Evolutionary conservation across 805 yeast species (phyloP).

Genomic region (Candida odintsovae): DNA sequence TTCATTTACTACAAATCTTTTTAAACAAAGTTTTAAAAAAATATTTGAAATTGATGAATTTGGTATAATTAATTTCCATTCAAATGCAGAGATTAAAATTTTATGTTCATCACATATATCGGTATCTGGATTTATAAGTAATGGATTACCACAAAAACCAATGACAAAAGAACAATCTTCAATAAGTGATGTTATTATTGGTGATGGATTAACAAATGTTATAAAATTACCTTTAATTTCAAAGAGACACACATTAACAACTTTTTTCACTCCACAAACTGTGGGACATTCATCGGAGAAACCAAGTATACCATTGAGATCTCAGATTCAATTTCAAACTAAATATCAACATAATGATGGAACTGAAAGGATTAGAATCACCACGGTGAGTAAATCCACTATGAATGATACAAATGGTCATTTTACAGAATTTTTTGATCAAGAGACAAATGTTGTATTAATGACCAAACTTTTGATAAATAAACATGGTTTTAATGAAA

Average conservation of each 20-base stretch:
- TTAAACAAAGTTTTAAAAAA: slow-evolving; percentile 80
- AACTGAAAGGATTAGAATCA: slow-evolving; percentile 73
- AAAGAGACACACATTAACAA: slow-evolving; percentile 81
- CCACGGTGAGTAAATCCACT: slow-evolving; percentile 61
- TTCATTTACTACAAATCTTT: slow-evolving; percentile 89
- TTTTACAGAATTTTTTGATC: slow-evolving; percentile 69
- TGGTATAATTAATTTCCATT: slow-evolving; percentile 76
- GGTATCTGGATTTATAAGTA: slow-evolving; percentile 87
- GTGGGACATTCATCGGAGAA: slow-evolving; percentile 27
- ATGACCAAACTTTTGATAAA: slow-evolving; percentile 57
- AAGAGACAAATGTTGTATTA: slow-evolving; percentile 91
- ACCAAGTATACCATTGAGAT: slow-evolving; percentile 25
- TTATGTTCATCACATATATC: slow-evolving; percentile 77
- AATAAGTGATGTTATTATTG: slow-evolving; percentile 87
- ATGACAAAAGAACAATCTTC: slow-evolving; percentile 63
- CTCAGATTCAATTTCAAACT: slow-evolving; percentile 75
- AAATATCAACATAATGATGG: slow-evolving; percentile 89
- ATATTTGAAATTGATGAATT: slow-evolving; percentile 70
- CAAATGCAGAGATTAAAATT: slow-evolving; percentile 79
- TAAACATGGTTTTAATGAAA: slow-evolving; percentile 60
- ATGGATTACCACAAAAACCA: slow-evolving; percentile 28
- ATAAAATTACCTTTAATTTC: slow-evolving; percentile 77
- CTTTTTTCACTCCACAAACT: slow-evolving; percentile 71
- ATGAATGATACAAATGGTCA: slow-evolving; percentile 38
- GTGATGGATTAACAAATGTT: slow-evolving; percentile 65